A percentile compares a stretch with the other conserved stretches of the same genome.
Evolutionary conservation across 2,329 filamentous ascomycete species (phyloP).

Genomic region (Dothideomycetes sp.): DNA sequence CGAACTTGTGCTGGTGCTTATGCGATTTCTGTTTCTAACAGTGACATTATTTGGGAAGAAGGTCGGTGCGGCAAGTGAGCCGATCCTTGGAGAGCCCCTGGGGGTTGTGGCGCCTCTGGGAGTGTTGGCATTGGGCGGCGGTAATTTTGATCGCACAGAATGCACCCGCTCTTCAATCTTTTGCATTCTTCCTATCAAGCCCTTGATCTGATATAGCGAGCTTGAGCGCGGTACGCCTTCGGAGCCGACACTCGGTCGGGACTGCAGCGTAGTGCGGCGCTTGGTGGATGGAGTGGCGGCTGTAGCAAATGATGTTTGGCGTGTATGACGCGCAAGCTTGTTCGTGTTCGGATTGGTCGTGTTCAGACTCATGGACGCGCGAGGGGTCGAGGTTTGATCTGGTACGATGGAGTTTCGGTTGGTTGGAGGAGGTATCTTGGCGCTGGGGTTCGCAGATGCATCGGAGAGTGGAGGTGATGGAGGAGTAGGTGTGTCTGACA

Average conservation of each 20-base stretch:
- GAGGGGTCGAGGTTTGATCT: conserved; percentile 44
- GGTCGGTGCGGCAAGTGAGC: conserved; percentile 36
- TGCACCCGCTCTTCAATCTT: conserved; percentile 90
- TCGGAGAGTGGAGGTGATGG: conserved; percentile 94
- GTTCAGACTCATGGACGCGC: conserved; percentile 35
- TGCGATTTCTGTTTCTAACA: conserved; percentile 57
- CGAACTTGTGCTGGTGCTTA: conserved; percentile 43
- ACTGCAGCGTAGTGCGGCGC: conserved; percentile 38
- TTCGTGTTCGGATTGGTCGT: too few relatives aligned
- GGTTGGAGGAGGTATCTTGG: conserved; percentile 31
- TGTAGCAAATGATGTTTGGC: conserved; percentile 47
- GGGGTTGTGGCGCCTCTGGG: conserved; percentile 64
- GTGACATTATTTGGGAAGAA: conserved; percentile 48
- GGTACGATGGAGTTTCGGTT: conserved; percentile 41
- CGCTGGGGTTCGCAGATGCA: conserved; percentile 51
- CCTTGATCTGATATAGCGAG: conserved; percentile 86
- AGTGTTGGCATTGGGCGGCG: conserved; percentile 68
- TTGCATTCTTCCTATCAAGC: conserved; percentile 93
- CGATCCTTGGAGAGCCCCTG: conserved; percentile 23
- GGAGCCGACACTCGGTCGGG: conserved; percentile 21
- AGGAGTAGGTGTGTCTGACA: conserved; percentile 66
- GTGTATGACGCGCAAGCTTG: conserved; percentile 41
- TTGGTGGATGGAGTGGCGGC: conserved; percentile 32
- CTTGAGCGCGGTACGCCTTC: conserved; percentile 48
- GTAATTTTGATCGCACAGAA: conserved; percentile 81